These are phyloP conservation scores for Penicillium turbatum DNA, from an alignment of 495 filamentous ascomycete genomes.

Conservation along the genomic window DNA sequence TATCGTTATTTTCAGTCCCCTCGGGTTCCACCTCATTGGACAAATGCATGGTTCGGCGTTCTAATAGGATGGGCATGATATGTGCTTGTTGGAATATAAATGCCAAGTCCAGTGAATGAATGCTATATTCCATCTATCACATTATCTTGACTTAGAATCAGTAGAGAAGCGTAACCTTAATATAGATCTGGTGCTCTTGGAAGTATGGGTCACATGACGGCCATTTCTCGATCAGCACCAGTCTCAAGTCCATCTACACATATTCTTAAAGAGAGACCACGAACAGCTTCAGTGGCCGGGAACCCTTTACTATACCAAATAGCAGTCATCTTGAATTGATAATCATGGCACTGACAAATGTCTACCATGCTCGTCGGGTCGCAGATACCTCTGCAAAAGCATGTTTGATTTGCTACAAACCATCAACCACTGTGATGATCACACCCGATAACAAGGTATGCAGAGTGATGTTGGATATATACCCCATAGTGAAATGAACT, in stretches of 20 bases:
- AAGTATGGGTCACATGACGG: constrained; percentile 17
- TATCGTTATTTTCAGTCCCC: constrained; percentile 14
- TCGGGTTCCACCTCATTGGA: constrained; percentile 17
- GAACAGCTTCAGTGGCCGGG: background rate
- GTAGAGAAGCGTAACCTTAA: background rate
- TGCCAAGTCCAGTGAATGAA: background rate
- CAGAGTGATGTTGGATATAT: background rate
- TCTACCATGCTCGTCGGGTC: constrained; percentile 83
- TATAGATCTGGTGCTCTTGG: background rate
- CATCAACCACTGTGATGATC: constrained; percentile 78
- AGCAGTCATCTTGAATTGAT: background rate
- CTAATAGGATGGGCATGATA: constrained; percentile 1
- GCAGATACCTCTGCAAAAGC: constrained; percentile 76
- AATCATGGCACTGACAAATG: constrained; percentile 64
- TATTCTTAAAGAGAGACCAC: background rate
- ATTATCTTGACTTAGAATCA: background rate
- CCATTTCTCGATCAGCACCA: background rate
- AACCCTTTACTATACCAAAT: background rate
- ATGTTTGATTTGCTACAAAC: constrained; percentile 89
- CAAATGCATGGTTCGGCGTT: constrained; percentile 34
- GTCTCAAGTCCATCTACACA: constrained; percentile 7
- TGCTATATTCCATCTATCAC: background rate
- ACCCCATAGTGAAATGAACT: background rate
- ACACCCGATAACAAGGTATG: constrained; percentile 85
- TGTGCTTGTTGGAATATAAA: constrained; percentile 1